Evolutionary conservation across 2,329 filamentous ascomycete genomes (phyloP), one percentile per base, ranked within the genome.

Genomic region (Cordyceps fumosorosea): DNA sequence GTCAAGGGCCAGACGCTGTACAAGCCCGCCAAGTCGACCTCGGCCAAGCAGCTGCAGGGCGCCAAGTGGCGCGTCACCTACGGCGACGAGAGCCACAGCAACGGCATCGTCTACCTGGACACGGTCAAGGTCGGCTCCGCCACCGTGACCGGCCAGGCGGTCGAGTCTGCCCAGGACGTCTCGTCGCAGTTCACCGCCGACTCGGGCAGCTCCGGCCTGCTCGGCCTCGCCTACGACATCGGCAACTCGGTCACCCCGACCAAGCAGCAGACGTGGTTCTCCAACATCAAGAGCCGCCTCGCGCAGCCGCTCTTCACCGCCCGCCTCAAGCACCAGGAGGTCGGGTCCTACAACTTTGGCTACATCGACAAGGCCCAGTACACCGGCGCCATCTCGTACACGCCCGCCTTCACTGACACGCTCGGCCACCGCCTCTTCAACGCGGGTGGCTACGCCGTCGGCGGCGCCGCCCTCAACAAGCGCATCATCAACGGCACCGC

Each of bases 291-390:
- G 20, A 40, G 62, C 0, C 62, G 56, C n/a, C 65, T 73, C 3
- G 57, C 64, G 10, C 32, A 58, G 1, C 60, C 64, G 1, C 75
- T 93, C 47, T 89, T 93, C 75, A 90, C 89, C 0, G 88, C 87
- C 26, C 82, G 88, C 64, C 78, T 93, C 51, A 83, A 84, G 69
- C 80, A 83, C 66, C 56, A 45, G 16, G 34, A 24, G 80, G 78
- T 79, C 2, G 89, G 89, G 52, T 80, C 82, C 34, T 93, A 91
- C 75, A 86, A 91, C 70, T 93, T 93, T 68, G 90, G 90, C 64
- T 80, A 74, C 67, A 86, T 93, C 68, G 87, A 93, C 71, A 70
- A 69, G 1, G 76, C 75, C 62, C 85, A 89, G 67, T 89, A 88
- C 72, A 78, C 72, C 2, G 89, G 89, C 40, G 68, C 80, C 4